Evolutionary conservation across 2,329 filamentous ascomycete genomes (phyloP), one percentile per base, ranked within the genome.

Genomic region (Exophiala dermatitidis): DNA sequence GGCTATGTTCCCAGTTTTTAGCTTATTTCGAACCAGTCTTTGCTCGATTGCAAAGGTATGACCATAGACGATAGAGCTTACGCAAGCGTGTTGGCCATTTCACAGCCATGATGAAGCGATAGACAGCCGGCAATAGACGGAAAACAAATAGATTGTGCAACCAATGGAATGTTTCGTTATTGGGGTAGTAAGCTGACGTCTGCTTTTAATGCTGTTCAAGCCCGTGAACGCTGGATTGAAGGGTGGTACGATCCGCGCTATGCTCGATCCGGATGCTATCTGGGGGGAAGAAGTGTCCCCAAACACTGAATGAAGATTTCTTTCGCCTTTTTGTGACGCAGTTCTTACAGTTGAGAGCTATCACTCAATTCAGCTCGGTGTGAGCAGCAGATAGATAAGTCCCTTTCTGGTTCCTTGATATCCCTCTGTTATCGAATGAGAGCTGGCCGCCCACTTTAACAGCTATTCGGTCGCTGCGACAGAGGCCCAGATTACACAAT

Each of bases 51-150:
- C 44, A 31, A 29, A 31, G 19, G 40, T n/a, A 53, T 26, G 46
- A 56, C 19, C 10, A 52, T 53, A 56, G 49, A 56, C 10, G 28
- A 47, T 56, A 56, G 53, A 56, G 30, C 34, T 56, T 47, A 53
- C 9, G 49, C 52, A 37, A 26, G 46, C 19, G 26, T 38, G 46
- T 12, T 48, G 45, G 41, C 19, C 19, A 43, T 30, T 28, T 43
- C 19, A 29, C 26, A 10, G 41, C 41, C 41, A 28, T 29, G 10
- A 29, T 12, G 36, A 38, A 38, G 7, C 19, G 19, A 19, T 19
- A 19, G 19, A 19, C 19, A 19, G 19, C 19, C 19, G 19, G 19
- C 19, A 19, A 19, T 19, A 19, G 19, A 19, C 19, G 19, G 19
- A 19, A 19, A 19, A 19, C 19, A 19, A 41, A 41, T 41, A 41